Conservation (phyloP, 306 rosid species). For the Gleditsia sinensis region DNA sequence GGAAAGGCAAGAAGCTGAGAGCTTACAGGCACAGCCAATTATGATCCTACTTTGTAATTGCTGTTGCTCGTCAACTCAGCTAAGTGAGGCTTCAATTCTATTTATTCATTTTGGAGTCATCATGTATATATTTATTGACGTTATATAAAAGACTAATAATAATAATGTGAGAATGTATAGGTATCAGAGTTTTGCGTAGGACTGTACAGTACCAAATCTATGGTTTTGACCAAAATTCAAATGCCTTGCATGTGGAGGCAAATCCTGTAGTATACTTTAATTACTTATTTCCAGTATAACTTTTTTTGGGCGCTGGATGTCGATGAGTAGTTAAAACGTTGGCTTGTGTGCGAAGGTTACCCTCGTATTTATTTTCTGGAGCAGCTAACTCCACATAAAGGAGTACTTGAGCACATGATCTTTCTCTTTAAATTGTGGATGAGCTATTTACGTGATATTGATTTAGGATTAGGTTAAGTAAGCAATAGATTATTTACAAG, state of each 20-base stretch:
- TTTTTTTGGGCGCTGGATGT: not conserved
- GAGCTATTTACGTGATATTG: not conserved
- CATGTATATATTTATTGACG: constrained; percentile 27
- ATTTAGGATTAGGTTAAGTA: too few relatives aligned
- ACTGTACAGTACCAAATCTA: constrained; percentile 22
- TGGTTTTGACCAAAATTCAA: constrained; percentile 9
- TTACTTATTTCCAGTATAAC: not conserved
- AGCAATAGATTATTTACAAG: too few relatives aligned
- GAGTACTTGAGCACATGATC: not conserved
- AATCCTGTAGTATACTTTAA: not conserved
- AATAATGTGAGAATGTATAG: constrained; percentile 35
- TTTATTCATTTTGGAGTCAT: constrained; percentile 20
- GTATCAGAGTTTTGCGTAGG: constrained; percentile 28
- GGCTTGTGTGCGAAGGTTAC: not conserved
- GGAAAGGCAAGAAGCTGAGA: constrained; percentile 26
- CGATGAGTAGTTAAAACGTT: not conserved
- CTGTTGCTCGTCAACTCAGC: constrained; percentile 1
- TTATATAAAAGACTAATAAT: constrained; percentile 11
- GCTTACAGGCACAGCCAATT: constrained; percentile 18
- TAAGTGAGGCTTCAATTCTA: constrained; percentile 13
- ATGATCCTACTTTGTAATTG: constrained; percentile 13
- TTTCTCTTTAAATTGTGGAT: not conserved
- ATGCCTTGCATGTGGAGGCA: not conserved
- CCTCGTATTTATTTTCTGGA: not conserved
- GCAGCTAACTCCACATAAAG: not conserved